Evolutionary conservation across 164 flowering plant species (phyloP).

Genomic region (Chimonanthus praecox): DNA sequence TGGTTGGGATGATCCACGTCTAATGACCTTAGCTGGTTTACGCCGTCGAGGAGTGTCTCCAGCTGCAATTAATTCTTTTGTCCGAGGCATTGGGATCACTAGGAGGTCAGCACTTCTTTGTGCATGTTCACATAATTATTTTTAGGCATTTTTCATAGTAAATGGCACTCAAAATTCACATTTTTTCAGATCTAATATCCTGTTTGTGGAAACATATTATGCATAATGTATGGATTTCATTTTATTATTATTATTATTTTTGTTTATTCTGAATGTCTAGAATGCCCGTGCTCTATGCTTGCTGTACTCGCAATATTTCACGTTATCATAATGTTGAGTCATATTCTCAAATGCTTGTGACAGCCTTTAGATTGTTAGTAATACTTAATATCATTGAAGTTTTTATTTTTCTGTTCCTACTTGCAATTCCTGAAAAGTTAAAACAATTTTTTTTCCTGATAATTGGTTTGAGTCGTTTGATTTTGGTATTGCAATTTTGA

Average conservation of each 20-base stretch:
- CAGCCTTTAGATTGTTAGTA: too few relatives aligned
- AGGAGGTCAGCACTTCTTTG: slow-evolving; percentile 52
- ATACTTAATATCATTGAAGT: too few relatives aligned
- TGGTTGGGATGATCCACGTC: slow-evolving; percentile 99
- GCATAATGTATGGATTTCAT: not conserved
- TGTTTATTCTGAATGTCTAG: not conserved
- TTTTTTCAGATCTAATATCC: too few relatives aligned
- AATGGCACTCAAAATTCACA: too few relatives aligned
- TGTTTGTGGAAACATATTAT: not conserved
- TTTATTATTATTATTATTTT: too few relatives aligned
- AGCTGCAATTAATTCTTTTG: slow-evolving; percentile 79
- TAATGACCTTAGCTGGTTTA: slow-evolving; percentile 95
- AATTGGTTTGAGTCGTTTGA: too few relatives aligned
- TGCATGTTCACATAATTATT: not conserved
- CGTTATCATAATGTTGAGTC: not conserved
- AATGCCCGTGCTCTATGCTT: not conserved
- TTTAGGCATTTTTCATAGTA: not conserved
- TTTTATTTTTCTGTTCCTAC: too few relatives aligned
- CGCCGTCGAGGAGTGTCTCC: slow-evolving; percentile 87
- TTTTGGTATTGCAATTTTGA: too few relatives aligned
- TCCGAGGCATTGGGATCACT: slow-evolving; percentile 93
- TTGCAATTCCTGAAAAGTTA: too few relatives aligned
- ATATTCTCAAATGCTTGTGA: too few relatives aligned
- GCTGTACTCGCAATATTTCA: not conserved
- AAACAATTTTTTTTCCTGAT: too few relatives aligned